phyloP scores from a whole-genome alignment of 2,329 filamentous ascomycete genomes.

The Monosporascus sp. region DNA sequence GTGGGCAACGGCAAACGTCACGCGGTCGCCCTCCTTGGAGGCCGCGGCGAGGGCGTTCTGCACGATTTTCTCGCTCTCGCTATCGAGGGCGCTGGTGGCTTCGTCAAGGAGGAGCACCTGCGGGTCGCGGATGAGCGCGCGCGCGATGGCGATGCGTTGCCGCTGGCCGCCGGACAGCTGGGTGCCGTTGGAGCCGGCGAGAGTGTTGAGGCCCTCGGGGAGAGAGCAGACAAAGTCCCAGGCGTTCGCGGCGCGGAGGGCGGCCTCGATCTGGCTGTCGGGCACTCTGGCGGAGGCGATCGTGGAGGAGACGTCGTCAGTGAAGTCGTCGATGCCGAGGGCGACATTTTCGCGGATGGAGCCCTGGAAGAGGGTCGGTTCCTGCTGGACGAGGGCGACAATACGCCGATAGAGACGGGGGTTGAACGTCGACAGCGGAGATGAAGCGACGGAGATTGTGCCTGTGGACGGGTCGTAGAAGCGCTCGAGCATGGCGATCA shows the following conservation, averaged over 20 bases:
- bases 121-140: slow-evolving; percentile 36
- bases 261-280: slow-evolving; percentile 6
- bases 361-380: slow-evolving; percentile 46
- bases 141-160: slow-evolving; percentile 40
- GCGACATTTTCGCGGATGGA: slow-evolving; percentile 37
- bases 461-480: slow-evolving; percentile 41
- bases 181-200: slow-evolving; percentile 39
- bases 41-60: slow-evolving; percentile 6
- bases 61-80: slow-evolving; percentile 6
- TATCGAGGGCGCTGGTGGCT: slow-evolving; percentile 11
- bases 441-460: slow-evolving; percentile 37
- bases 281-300: background rate
- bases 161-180: slow-evolving; percentile 34
- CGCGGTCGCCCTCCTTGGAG: slow-evolving; percentile 5
- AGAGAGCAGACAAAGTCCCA: slow-evolving; percentile 44
- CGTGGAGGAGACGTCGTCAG: background rate
- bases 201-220: slow-evolving; percentile 40
- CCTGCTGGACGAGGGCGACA: slow-evolving; percentile 53
- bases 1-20: slow-evolving; percentile 20
- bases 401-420: slow-evolving; percentile 45
- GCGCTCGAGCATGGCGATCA: slow-evolving; percentile 46
- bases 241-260: slow-evolving; percentile 8
- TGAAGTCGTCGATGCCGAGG: background rate
- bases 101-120: slow-evolving; percentile 39
- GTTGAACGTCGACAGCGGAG: slow-evolving; percentile 35